Percentiles rank a stretch among this genome's conserved stretches.
Evolutionary conservation across 1,284 basidiomycete genomes (phyloP).

Genomic region (Bothia castanella): DNA sequence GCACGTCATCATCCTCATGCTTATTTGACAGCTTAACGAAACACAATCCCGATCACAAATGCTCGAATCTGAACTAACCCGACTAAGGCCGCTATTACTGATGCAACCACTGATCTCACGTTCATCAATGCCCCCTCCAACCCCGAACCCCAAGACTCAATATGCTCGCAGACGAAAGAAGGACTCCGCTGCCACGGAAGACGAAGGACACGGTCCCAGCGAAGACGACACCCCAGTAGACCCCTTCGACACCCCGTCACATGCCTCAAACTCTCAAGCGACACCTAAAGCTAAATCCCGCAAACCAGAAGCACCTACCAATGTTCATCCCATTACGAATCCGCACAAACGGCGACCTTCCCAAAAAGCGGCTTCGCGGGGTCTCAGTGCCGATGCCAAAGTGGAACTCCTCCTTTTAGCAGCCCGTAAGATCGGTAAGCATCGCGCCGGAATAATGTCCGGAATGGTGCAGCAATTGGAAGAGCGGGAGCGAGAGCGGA

Average conservation of each 20-base stretch:
- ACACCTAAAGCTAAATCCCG: constrained; percentile 27
- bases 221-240: constrained; percentile 26
- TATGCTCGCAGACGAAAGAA: constrained; percentile 28
- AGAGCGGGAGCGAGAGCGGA: constrained; percentile 25
- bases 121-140: constrained; percentile 19
- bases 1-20: constrained; percentile 8
- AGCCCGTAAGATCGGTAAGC: constrained; percentile 45
- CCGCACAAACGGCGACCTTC: constrained; percentile 26
- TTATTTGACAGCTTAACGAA: constrained; percentile 38
- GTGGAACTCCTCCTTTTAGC: constrained; percentile 48
- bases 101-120: constrained; percentile 40
- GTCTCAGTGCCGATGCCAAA: constrained; percentile 43
- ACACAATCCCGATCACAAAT: constrained; percentile 37
- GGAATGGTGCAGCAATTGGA: constrained; percentile 33
- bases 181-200: constrained; percentile 19
- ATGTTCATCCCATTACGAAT: constrained; percentile 5
- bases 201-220: constrained; percentile 23
- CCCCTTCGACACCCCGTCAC: constrained; percentile 16
- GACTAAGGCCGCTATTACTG: constrained; percentile 44
- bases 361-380: constrained; percentile 21
- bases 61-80: constrained; percentile 43
- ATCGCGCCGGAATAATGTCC: constrained; percentile 39
- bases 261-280: constrained; percentile 14
- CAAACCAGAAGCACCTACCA: constrained; percentile 19
- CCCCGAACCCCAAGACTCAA: constrained; percentile 21